Evolutionary conservation across 176 grass and related monocot species (phyloP).

Genomic region (Olyra latifolia): DNA sequence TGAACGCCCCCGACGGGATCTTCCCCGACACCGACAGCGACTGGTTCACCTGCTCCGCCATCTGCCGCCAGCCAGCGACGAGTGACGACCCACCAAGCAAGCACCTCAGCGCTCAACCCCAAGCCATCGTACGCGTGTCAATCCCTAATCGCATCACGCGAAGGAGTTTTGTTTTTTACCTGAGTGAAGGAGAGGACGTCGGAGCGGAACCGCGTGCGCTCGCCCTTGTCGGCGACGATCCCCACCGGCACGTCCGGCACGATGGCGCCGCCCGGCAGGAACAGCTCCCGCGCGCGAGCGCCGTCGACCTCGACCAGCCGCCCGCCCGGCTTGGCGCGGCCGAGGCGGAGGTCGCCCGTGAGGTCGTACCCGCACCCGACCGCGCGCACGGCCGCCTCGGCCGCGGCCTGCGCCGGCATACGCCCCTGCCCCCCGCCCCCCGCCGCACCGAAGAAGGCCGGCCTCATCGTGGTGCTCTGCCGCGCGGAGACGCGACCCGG

Average conservation of each 20-base stretch:
- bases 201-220: conserved; percentile 66
- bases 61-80: conserved; percentile 18
- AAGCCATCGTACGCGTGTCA: background rate
- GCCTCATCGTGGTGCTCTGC: background rate
- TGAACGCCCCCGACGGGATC: conserved; percentile 82
- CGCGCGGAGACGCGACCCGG: background rate
- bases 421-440: background rate
- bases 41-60: conserved; percentile 84
- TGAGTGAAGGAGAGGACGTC: conserved; percentile 71
- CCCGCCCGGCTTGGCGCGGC: conserved; percentile 39
- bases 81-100: background rate
- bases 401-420: conserved; percentile 57
- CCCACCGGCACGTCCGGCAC: conserved; percentile 45
- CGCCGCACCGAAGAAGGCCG: background rate
- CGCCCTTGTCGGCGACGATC: conserved; percentile 77
- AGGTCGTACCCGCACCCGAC: conserved; percentile 81
- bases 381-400: conserved; percentile 63
- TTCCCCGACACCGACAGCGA: conserved; percentile 54
- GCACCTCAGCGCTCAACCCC: background rate
- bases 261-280: conserved; percentile 55
- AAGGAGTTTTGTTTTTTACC: too few relatives aligned
- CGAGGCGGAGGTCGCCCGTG: conserved; percentile 47
- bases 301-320: conserved; percentile 47
- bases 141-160: too few relatives aligned
- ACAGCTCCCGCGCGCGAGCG: conserved; percentile 34